phyloP scores from a whole-genome alignment of 352 stramenopile species.

The Phytopythium sindhum region DNA sequence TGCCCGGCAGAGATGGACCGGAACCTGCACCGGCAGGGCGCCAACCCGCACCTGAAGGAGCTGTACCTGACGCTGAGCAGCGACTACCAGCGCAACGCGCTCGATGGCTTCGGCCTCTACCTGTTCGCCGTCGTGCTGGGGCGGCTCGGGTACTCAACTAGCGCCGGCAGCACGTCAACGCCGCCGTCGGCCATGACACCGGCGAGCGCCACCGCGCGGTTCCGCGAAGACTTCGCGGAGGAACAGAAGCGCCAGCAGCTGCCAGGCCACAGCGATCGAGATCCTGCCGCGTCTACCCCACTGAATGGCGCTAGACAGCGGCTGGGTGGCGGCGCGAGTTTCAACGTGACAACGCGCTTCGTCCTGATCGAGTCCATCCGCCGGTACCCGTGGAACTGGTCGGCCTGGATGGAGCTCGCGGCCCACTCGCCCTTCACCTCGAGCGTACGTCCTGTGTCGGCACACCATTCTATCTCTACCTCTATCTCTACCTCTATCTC shows the following conservation, averaged over 20 bases:
- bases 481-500: not conserved
- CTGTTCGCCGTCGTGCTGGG: slow-evolving; percentile 75
- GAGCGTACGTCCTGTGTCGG: slow-evolving; percentile 9
- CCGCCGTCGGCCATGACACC: slow-evolving; percentile 27
- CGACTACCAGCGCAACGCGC: slow-evolving; percentile 41
- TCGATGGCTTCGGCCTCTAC: slow-evolving; percentile 80
- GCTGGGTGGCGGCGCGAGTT: slow-evolving; percentile 3
- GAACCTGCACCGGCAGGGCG: slow-evolving; percentile 35
- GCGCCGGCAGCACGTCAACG: slow-evolving; percentile 33
- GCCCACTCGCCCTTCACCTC: slow-evolving; percentile 63
- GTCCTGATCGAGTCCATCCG: slow-evolving; percentile 73
- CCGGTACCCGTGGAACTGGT: slow-evolving; percentile 93
- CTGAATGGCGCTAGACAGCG: too few species aligned
- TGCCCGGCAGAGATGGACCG: slow-evolving; percentile 24
- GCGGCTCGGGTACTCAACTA: slow-evolving; percentile 62
- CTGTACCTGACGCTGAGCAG: slow-evolving; percentile 51
- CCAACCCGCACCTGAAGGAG: slow-evolving; percentile 73
- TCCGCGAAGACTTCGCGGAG: slow-evolving; percentile 25
- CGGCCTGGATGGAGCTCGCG: slow-evolving; percentile 95
- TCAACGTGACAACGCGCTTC: slow-evolving; percentile 55
- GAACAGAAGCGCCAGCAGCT: slow-evolving; percentile 40
- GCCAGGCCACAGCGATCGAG: slow-evolving; percentile 7
- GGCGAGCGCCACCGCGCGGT: slow-evolving; percentile 30
- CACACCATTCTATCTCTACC: not conserved
- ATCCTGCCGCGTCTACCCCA: not conserved